Conservation (phyloP, 805 yeast species). For the Candida loeiensis region DNA sequence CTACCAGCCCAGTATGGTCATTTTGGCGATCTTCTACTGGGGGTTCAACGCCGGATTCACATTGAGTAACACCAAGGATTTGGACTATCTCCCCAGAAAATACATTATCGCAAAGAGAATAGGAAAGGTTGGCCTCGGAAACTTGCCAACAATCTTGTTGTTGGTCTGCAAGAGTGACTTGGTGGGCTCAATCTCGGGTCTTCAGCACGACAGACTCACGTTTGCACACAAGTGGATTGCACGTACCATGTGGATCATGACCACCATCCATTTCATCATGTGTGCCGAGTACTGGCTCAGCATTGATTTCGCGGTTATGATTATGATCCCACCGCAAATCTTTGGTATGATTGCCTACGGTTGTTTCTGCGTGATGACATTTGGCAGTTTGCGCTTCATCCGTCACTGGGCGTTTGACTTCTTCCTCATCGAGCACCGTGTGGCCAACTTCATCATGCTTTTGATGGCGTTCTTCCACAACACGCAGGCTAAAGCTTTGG, state of each 20-base stretch:
- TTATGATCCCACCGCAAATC: constrained; percentile 47
- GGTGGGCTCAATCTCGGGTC: constrained; percentile 38
- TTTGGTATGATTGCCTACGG: constrained; percentile 47
- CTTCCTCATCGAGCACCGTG: constrained; percentile 42
- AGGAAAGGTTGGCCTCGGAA: constrained; percentile 38
- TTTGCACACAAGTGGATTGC: constrained; percentile 46
- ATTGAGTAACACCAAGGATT: constrained; percentile 31
- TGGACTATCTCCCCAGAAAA: constrained; percentile 35
- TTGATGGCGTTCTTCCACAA: constrained; percentile 42
- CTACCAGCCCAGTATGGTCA: constrained; percentile 40
- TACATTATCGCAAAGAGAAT: constrained; percentile 43
- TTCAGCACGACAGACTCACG: constrained; percentile 36
- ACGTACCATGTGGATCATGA: constrained; percentile 33
- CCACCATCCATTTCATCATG: constrained; percentile 34
- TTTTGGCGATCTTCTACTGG: constrained; percentile 25
- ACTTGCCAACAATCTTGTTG: constrained; percentile 36
- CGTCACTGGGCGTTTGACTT: constrained; percentile 41
- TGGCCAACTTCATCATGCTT: constrained; percentile 40
- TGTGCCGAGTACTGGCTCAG: constrained; percentile 39
- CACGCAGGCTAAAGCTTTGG: constrained; percentile 28
- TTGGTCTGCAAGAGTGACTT: constrained; percentile 39
- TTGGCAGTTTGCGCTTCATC: constrained; percentile 33
- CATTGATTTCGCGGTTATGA: constrained; percentile 35
- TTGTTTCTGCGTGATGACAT: constrained; percentile 32
- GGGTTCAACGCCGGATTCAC: constrained; percentile 29